Percentiles rank a stretch among this genome's conserved stretches.
phyloP scores from a whole-genome alignment of 2,329 filamentous ascomycete species.

The Talaromyces funiculosus region DNA sequence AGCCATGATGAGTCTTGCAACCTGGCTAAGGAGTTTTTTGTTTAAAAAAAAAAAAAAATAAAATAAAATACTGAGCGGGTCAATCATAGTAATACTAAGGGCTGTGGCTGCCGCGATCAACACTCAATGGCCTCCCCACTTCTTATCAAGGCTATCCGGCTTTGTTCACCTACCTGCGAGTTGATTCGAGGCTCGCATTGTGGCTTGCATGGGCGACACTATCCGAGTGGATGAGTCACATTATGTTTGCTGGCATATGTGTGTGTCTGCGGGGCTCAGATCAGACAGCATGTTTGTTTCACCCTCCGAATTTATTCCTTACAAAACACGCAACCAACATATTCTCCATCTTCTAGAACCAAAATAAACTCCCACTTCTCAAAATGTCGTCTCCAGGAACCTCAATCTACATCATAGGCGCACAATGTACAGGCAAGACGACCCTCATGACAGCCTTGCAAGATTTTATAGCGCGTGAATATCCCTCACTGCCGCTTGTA shows the following conservation, averaged over 20 bases:
- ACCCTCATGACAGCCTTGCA: conserved; percentile 37
- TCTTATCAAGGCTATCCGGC: too few species aligned
- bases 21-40: conserved; percentile 17
- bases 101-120: too few species aligned
- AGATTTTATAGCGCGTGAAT: conserved; percentile 17
- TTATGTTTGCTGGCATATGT: not conserved
- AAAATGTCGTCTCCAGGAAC: too few species aligned
- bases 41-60: not conserved
- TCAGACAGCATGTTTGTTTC: not conserved
- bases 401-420: conserved; percentile 40
- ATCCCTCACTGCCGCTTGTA: conserved; percentile 13
- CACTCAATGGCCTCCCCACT: too few species aligned
- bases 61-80: too few species aligned
- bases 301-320: not conserved
- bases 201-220: not conserved
- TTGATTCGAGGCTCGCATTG: too few species aligned
- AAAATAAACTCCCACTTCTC: too few species aligned
- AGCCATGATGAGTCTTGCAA: not conserved
- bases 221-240: not conserved
- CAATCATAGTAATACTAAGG: too few species aligned
- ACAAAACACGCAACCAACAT: not conserved
- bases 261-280: too few species aligned
- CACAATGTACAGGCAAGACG: conserved; percentile 45
- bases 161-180: too few species aligned
- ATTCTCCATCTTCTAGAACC: not conserved